Evolutionary conservation across 1,139 yeast species (phyloP).

Genomic region (Spencermartinsiella ligniputridi): DNA sequence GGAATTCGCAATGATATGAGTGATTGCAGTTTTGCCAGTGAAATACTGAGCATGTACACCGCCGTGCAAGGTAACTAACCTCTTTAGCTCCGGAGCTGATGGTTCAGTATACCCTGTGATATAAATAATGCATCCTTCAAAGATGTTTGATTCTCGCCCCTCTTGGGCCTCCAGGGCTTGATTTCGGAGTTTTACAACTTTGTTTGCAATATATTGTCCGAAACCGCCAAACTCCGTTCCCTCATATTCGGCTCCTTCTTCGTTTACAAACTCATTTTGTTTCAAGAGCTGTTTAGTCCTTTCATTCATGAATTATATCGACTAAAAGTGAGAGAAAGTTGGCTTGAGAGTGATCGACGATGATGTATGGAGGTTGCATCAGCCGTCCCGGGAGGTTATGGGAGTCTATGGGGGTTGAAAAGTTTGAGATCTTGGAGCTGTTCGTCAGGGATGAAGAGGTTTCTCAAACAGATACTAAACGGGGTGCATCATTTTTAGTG

Average conservation of each 20-base stretch:
- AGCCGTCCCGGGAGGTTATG: too few species aligned
- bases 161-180: slow-evolving; percentile 47
- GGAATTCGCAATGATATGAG: slow-evolving; percentile 79
- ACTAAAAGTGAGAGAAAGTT: too few species aligned
- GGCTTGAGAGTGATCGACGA: too few species aligned
- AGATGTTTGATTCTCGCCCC: slow-evolving; percentile 41
- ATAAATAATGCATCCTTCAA: slow-evolving; percentile 59
- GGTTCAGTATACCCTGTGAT: slow-evolving; percentile 89
- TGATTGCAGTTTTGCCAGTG: slow-evolving; percentile 64
- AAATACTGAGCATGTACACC: slow-evolving; percentile 71
- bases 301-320: too few species aligned
- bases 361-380: too few species aligned
- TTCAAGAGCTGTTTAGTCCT: slow-evolving; percentile 18
- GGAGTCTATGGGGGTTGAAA: too few species aligned
- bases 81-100: slow-evolving; percentile 64
- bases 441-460: too few species aligned
- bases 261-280: slow-evolving; percentile 20
- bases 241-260: slow-evolving; percentile 33
- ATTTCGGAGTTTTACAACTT: slow-evolving; percentile 60
- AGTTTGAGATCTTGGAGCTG: too few species aligned
- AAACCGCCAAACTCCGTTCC: slow-evolving; percentile 65
- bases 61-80: slow-evolving; percentile 69
- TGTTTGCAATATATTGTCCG: slow-evolving; percentile 62
- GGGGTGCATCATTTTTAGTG: too few species aligned
- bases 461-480: too few species aligned